Evolutionary conservation across 2,329 filamentous ascomycete genomes (phyloP).

Genomic region (Hirsutella rhossiliensis): DNA sequence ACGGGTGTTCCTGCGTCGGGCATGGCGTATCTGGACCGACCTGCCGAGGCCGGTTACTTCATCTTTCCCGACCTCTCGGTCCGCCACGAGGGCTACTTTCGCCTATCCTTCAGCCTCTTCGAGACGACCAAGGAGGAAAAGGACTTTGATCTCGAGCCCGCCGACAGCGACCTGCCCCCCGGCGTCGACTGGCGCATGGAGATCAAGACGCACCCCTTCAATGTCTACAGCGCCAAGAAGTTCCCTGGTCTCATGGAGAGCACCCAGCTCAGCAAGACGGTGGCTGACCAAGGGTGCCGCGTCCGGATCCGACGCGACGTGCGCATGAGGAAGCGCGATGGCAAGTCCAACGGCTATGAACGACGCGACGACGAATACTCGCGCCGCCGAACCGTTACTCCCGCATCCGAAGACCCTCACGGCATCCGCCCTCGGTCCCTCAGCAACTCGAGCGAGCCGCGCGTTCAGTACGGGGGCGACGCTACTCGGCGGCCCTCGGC

Average conservation of each 20-base stretch:
- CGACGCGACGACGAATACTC: slow-evolving; percentile 55
- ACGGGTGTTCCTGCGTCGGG: slow-evolving; percentile 92
- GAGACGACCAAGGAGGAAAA: slow-evolving; percentile 82
- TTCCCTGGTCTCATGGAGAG: slow-evolving; percentile 90
- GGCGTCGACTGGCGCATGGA: slow-evolving; percentile 75
- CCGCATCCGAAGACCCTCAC: slow-evolving; percentile 19
- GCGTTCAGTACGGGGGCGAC: slow-evolving; percentile 26
- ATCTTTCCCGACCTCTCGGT: slow-evolving; percentile 96
- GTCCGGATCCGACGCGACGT: slow-evolving; percentile 93
- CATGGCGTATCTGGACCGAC: slow-evolving; percentile 90
- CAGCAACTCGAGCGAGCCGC: slow-evolving; percentile 45
- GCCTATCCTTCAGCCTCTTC: slow-evolving; percentile 84
- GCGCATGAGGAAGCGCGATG: slow-evolving; percentile 74
- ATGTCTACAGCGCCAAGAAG: slow-evolving; percentile 94
- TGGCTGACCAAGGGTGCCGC: slow-evolving; percentile 92
- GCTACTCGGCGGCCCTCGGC: slow-evolving; percentile 33
- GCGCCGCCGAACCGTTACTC: slow-evolving; percentile 23
- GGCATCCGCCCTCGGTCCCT: slow-evolving; percentile 41
- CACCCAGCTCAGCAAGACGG: slow-evolving; percentile 75
- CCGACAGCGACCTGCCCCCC: slow-evolving; percentile 31
- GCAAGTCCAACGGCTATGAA: slow-evolving; percentile 45
- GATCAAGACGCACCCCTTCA: slow-evolving; percentile 77
- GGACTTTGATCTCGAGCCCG: slow-evolving; percentile 53
- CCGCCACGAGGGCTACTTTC: slow-evolving; percentile 85
- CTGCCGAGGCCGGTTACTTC: slow-evolving; percentile 74